These are phyloP conservation scores for Euphorbia schlechtendalii DNA, from an alignment of 441 rosid species.

Conservation along the genomic window DNA sequence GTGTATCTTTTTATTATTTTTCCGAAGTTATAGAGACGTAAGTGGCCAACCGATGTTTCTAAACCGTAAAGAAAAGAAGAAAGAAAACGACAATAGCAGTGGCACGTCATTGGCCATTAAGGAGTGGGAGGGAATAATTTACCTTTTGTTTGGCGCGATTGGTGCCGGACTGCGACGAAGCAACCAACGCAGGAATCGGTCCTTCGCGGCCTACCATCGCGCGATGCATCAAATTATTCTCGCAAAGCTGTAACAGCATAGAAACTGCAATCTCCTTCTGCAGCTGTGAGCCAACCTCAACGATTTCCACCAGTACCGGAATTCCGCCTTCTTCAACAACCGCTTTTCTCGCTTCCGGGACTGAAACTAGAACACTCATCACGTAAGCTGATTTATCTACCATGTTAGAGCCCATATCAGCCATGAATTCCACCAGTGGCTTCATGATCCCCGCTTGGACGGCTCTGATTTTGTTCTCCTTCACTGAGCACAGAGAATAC, in stretches of 20 bases:
- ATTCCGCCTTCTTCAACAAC: conserved; percentile 82
- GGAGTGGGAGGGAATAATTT: background rate
- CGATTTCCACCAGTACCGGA: conserved; percentile 87
- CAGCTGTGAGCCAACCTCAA: conserved; percentile 75
- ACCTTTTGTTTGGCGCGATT: conserved; percentile 87
- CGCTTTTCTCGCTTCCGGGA: conserved; percentile 61
- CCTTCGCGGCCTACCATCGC: conserved; percentile 87
- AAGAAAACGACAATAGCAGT: conserved; percentile 6
- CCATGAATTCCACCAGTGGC: conserved; percentile 82
- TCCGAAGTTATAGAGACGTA: conserved; percentile 20
- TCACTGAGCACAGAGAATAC: conserved; percentile 64
- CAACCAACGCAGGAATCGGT: conserved; percentile 81
- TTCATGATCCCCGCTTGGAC: conserved; percentile 71
- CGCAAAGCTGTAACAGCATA: conserved; percentile 59
- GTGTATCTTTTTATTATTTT: no score
- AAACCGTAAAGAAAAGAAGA: background rate
- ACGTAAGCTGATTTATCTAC: conserved; percentile 87
- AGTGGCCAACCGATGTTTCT: conserved; percentile 33
- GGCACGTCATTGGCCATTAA: conserved; percentile 26
- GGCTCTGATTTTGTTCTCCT: conserved; percentile 77
- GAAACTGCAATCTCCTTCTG: conserved; percentile 79
- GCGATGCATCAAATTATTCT: conserved; percentile 51
- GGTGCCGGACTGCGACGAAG: conserved; percentile 73
- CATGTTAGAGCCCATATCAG: conserved; percentile 90
- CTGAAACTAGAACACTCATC: conserved; percentile 44